phyloP scores from a whole-genome alignment of 495 filamentous ascomycete genomes.

The Penicillium herquei region DNA sequence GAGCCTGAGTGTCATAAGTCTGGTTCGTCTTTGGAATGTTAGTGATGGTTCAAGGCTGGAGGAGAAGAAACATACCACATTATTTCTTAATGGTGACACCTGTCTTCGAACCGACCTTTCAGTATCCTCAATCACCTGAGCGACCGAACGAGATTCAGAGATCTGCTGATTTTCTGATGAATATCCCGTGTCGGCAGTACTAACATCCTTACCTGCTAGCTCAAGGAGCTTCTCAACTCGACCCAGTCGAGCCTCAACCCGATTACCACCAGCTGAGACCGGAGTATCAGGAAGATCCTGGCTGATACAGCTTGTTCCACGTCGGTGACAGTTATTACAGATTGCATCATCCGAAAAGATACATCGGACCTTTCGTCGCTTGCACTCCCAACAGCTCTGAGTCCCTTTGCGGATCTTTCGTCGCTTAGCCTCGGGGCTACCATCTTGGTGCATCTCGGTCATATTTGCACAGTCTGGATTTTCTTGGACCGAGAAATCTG shows the following conservation, averaged over 20 bases:
- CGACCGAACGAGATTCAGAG: neutral
- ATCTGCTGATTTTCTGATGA: neutral
- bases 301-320: constrained; percentile 35
- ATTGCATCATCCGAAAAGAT: constrained; percentile 27
- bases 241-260: constrained; percentile 22
- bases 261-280: constrained; percentile 1
- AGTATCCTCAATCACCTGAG: no score
- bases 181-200: no score
- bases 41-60: no score
- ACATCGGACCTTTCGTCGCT: constrained; percentile 37
- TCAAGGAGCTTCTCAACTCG: constrained; percentile 32
- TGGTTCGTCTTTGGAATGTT: neutral
- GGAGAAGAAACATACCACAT: no score
- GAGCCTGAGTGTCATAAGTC: neutral
- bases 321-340: constrained; percentile 43
- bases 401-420: constrained; percentile 48
- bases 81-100: no score
- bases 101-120: no score
- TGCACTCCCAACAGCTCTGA: constrained; percentile 52
- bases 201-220: constrained; percentile 15
- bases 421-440: constrained; percentile 9
- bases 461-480: neutral
- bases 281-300: constrained; percentile 35
- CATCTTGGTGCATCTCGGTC: neutral
- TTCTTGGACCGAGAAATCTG: neutral